Base-by-base conservation (phyloP, 768 basidiomycete genomes). In the Cystofilobasidium macerans region DNA sequence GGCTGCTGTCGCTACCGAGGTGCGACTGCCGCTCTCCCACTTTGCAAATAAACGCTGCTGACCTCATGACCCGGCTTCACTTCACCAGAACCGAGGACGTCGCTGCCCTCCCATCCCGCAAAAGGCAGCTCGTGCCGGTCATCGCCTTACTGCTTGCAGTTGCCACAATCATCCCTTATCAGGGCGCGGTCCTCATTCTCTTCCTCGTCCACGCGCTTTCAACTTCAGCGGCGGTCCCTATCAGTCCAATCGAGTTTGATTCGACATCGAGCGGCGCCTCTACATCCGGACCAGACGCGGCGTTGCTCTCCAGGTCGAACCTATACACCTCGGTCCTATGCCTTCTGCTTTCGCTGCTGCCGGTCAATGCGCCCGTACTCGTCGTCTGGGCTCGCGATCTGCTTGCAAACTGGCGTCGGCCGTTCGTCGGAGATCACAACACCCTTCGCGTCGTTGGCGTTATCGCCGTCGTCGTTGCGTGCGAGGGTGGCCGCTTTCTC, bases 351-450 rank as follows among this genome's bases (percentile, higher is more conserved):
- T 86, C 85, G 82, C 78, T 92, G 2, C 77, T 94, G 0, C 92
- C 92, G 0, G 78, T 89, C 63, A 81, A 81, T 8, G 86, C 84
- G 2, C 86, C 89, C 0, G 85, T 86, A 8, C 78, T 97, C 30
- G 85, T 83, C 1, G 90, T 94, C 2, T 97, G 93, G 93, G 86
- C 86, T 2, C 83, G 90, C 58, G 93, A 91, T 43, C 77, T 94
- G 6, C 54, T 36, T 9, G 64, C 45, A 8, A 51, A 89, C 13
- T 81, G 84, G 68, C 85, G 82, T 11, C 85, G 85, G 7, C 87
- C 87, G 2, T 93, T 91, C 74, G 82, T 85, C 48, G 85, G 87
- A 0, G 90, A 93, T 73, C 89, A 91, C 72, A 73, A 74, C 61
- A 14, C 70, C 2, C 24, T 71, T 4, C 35, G 65, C 18, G 45